A percentile compares a stretch with the other conserved stretches of the same genome.
Conservation (phyloP, 2,329 filamentous ascomycete species). For the Coniochaeta prunicola region DNA sequence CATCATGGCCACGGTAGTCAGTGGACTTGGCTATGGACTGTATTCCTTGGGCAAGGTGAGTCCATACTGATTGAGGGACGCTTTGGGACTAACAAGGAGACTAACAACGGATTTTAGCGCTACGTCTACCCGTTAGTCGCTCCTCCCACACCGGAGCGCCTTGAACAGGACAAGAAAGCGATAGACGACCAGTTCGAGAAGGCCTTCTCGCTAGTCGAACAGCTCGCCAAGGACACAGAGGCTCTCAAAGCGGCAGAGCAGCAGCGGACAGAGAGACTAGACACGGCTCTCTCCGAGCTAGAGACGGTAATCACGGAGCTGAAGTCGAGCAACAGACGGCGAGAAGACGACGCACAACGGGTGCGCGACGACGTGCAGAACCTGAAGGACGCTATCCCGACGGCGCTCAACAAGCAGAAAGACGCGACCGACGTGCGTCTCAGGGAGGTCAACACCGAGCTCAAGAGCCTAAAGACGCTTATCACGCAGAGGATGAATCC, state of each 20-base stretch:
- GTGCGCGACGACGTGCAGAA: constrained; percentile 80
- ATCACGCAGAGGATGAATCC: constrained; percentile 57
- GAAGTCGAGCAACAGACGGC: constrained; percentile 70
- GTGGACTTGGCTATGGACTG: constrained; percentile 80
- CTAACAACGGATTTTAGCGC: constrained; percentile 43
- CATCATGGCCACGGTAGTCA: constrained; percentile 95
- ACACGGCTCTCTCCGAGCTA: constrained; percentile 73
- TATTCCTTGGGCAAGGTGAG: constrained; percentile 79
- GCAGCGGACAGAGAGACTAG: constrained; percentile 74
- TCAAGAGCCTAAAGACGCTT: constrained; percentile 88
- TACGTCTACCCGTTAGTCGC: constrained; percentile 88
- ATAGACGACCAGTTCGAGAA: constrained; percentile 93
- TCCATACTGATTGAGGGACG: neutral
- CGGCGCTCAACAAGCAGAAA: constrained; percentile 81
- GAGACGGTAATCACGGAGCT: constrained; percentile 76
- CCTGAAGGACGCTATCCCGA: constrained; percentile 79
- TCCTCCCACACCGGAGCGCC: constrained; percentile 85
- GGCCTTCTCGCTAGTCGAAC: constrained; percentile 85
- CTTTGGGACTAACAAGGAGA: neutral
- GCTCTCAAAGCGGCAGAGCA: constrained; percentile 82
- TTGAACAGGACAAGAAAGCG: constrained; percentile 87
- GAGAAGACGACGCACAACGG: constrained; percentile 81
- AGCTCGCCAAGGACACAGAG: constrained; percentile 84
- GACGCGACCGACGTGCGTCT: constrained; percentile 73
- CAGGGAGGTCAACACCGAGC: constrained; percentile 76